Percentiles rank a stretch among this genome's conserved stretches.
These are phyloP conservation scores for Tolypocladium ophioglossoides DNA, from an alignment of 2,329 filamentous ascomycete genomes.

Conservation along the genomic window DNA sequence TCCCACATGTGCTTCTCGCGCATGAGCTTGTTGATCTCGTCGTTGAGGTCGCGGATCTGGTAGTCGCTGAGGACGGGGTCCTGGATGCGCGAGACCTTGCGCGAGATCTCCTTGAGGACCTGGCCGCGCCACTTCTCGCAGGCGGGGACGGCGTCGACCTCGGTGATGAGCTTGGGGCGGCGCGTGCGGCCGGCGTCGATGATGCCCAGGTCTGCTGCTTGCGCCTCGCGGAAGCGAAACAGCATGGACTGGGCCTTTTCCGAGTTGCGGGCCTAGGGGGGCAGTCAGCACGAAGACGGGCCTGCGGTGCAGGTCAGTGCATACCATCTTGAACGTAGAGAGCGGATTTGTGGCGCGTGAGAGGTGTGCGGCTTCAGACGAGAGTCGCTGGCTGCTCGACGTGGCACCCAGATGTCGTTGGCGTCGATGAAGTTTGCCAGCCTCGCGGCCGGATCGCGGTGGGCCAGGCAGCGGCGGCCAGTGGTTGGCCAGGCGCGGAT, in stretches of 20 bases:
- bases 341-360: not conserved
- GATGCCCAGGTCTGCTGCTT: constrained; percentile 92
- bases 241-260: constrained; percentile 99
- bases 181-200: constrained; percentile 85
- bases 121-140: constrained; percentile 99
- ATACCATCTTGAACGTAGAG: not conserved
- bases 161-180: constrained; percentile 83
- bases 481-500: not conserved
- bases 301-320: not conserved
- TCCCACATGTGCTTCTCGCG: constrained; percentile 99
- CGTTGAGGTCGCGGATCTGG: constrained; percentile 95
- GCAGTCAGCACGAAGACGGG: not conserved
- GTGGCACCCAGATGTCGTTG: not conserved
- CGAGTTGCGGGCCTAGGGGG: constrained; percentile 75
- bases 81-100: constrained; percentile 94
- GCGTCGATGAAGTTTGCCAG: not conserved
- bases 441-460: not conserved
- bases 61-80: constrained; percentile 86
- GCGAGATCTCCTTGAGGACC: constrained; percentile 91
- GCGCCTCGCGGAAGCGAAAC: constrained; percentile 96
- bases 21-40: constrained; percentile 99
- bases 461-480: not conserved
- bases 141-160: constrained; percentile 69
- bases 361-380: not conserved
- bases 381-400: not conserved